Evolutionary conservation across 169 alveolate species (phyloP).

Genomic region (Plasmodium vivax): DNA sequence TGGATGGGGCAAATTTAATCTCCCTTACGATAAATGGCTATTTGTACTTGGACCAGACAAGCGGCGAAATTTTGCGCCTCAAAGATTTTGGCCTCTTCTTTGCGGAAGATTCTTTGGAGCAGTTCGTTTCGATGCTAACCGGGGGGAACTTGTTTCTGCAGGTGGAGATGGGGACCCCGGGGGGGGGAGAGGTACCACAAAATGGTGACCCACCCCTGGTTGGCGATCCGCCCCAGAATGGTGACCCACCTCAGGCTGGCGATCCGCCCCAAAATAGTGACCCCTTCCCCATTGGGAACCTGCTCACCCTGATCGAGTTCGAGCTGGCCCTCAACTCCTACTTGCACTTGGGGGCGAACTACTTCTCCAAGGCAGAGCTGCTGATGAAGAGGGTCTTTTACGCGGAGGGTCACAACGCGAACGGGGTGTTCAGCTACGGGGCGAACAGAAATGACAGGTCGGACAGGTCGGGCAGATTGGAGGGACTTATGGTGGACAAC

Average conservation of each 20-base stretch:
- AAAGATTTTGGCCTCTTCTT: slow-evolving; percentile 55
- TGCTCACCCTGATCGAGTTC: slow-evolving; percentile 24
- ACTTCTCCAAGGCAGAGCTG: slow-evolving; percentile 12
- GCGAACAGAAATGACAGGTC: neutral
- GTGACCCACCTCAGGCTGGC: neutral
- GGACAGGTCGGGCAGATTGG: neutral
- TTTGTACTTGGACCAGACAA: slow-evolving; percentile 15
- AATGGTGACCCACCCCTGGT: neutral
- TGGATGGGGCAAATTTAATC: neutral
- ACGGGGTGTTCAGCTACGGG: slow-evolving; percentile 12
- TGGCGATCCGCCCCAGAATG: neutral
- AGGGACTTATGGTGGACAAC: neutral
- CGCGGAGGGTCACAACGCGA: neutral
- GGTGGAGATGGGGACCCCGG: slow-evolving; percentile 25
- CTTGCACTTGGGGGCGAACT: slow-evolving; percentile 19
- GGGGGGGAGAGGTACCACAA: neutral
- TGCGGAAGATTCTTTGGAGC: slow-evolving; percentile 15
- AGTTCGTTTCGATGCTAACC: slow-evolving; percentile 25
- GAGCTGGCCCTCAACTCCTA: slow-evolving; percentile 15
- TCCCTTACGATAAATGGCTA: slow-evolving; percentile 44
- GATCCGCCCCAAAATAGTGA: neutral
- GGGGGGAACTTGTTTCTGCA: slow-evolving; percentile 23
- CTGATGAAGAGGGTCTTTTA: slow-evolving; percentile 35
- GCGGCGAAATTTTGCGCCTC: neutral
- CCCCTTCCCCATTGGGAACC: neutral